Evolutionary conservation across 176 grass and related monocot species (phyloP).

Genomic region (Eleusine indica): DNA sequence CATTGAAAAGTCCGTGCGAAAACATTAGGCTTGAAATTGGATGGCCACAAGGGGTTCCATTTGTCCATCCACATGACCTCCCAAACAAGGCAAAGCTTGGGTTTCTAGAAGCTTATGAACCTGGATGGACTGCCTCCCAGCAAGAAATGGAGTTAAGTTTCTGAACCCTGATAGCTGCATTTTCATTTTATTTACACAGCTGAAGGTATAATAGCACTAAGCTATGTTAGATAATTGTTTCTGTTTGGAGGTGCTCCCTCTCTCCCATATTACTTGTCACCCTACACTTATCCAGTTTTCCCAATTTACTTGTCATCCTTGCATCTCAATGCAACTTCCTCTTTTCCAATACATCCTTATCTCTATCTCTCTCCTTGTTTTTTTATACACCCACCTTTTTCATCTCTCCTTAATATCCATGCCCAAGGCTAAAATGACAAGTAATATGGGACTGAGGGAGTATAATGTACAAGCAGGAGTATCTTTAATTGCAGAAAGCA

Average conservation of each 20-base stretch:
- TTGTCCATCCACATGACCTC: constrained; percentile 98
- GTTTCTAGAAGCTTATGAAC: constrained; percentile 93
- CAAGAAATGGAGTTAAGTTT: constrained; percentile 84
- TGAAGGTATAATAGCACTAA: not conserved
- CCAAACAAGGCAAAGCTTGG: constrained; percentile 90
- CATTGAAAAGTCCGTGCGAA: constrained; percentile 56
- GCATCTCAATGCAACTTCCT: too few relatives aligned
- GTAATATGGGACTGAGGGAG: too few relatives aligned
- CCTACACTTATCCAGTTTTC: too few relatives aligned
- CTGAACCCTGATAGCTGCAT: constrained; percentile 28
- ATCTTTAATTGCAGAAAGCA: too few relatives aligned
- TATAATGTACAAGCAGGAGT: too few relatives aligned
- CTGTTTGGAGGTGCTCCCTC: not conserved
- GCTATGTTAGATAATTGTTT: constrained; percentile 4
- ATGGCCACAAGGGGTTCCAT: constrained; percentile 88
- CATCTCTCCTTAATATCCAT: too few relatives aligned
- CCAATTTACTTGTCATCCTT: too few relatives aligned
- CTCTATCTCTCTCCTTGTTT: too few relatives aligned
- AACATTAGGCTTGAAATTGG: constrained; percentile 69
- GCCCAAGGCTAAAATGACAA: too few relatives aligned
- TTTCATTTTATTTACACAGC: constrained; percentile 16
- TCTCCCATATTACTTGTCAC: too few relatives aligned
- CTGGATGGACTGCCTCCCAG: constrained; percentile 83
- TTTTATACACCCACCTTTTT: too few relatives aligned
- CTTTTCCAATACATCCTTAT: too few relatives aligned